Conservation (phyloP, 495 filamentous ascomycete species). For the Sabuloglossum arenarium region DNA sequence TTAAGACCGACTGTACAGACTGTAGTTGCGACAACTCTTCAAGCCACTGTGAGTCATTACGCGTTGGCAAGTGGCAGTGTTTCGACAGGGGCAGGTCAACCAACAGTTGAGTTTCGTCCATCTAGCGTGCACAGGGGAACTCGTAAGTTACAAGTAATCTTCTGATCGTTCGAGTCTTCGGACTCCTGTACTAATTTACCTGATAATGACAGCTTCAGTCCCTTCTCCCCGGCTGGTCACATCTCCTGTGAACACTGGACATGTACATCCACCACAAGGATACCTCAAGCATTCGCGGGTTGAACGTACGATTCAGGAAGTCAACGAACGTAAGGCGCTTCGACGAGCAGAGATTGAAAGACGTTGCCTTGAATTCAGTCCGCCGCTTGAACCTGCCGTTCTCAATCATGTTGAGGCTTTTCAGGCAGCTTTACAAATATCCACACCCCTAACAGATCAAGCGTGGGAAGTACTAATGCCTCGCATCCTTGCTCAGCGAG, state of each 20-base stretch:
- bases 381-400: constrained; percentile 34
- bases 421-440: constrained; percentile 45
- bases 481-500: constrained; percentile 39
- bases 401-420: constrained; percentile 47
- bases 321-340: constrained; percentile 34
- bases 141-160: not conserved
- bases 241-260: constrained; percentile 5
- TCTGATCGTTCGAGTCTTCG: not conserved
- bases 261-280: not conserved
- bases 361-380: constrained; percentile 36
- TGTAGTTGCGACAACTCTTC: not conserved
- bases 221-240: not conserved
- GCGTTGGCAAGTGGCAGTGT: not conserved
- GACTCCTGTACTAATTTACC: not conserved
- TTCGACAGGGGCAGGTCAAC: not conserved
- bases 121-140: not conserved
- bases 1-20: not conserved
- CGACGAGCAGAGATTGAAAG: constrained; percentile 46
- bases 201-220: not conserved
- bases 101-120: not conserved
- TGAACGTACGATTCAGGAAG: constrained; percentile 22
- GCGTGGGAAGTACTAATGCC: constrained; percentile 45
- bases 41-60: not conserved
- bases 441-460: constrained; percentile 35
- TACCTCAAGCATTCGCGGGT: constrained; percentile 10